These are phyloP conservation scores for Ceratobasidium sp. DNA, from an alignment of 1,284 basidiomycete genomes.

Conservation along the genomic window DNA sequence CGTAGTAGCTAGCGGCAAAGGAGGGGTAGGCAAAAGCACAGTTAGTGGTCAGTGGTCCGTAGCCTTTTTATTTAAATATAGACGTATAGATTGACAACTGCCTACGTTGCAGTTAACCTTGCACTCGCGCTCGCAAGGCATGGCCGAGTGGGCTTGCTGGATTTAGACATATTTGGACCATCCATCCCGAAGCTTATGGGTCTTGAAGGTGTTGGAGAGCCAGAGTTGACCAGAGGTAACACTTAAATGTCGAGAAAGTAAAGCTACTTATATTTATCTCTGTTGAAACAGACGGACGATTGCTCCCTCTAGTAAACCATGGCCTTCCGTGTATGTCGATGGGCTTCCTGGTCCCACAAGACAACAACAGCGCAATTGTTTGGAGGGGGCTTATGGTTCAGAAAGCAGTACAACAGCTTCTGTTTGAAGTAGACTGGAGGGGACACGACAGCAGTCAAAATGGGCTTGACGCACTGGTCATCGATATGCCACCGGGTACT, in stretches of 20 bases:
- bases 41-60: conserved; percentile 72
- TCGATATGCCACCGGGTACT: conserved; percentile 98
- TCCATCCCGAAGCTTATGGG: conserved; percentile 97
- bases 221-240: conserved; percentile 77
- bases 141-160: conserved; percentile 84
- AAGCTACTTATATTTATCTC: background rate
- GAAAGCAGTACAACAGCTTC: conserved; percentile 95
- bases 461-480: conserved; percentile 84
- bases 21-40: conserved; percentile 97
- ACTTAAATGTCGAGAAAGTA: conserved; percentile 26
- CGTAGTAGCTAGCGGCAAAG: conserved; percentile 93
- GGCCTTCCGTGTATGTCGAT: conserved; percentile 97
- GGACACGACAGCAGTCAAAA: conserved; percentile 52
- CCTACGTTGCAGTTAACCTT: conserved; percentile 73
- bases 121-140: conserved; percentile 72
- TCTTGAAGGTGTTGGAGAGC: conserved; percentile 82
- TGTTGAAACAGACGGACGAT: conserved; percentile 68
- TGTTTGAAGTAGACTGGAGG: conserved; percentile 96
- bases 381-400: conserved; percentile 99
- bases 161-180: conserved; percentile 96
- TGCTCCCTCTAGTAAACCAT: conserved; percentile 89
- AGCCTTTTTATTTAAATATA: background rate
- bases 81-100: background rate
- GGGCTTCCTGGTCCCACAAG: conserved; percentile 76
- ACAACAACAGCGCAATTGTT: conserved; percentile 81